These are phyloP conservation scores for Xylariaceae sp. DNA, from an alignment of 2,329 filamentous ascomycete species.

Conservation along the genomic window DNA sequence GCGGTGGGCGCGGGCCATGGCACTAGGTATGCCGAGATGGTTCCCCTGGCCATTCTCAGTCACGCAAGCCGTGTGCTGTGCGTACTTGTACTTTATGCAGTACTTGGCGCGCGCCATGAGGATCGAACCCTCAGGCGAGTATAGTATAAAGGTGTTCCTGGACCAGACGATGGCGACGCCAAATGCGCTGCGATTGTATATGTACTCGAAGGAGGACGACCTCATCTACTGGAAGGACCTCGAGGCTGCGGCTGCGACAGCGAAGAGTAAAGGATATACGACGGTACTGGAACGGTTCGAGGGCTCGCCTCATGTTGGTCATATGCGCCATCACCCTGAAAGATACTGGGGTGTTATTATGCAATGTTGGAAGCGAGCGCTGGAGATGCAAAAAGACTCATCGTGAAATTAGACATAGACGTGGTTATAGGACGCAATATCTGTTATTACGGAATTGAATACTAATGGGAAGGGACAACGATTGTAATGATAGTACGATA, in stretches of 20 bases:
- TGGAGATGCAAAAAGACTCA: slow-evolving; percentile 15
- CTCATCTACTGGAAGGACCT: slow-evolving; percentile 55
- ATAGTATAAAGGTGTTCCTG: slow-evolving; percentile 37
- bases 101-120: slow-evolving; percentile 35
- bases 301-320: slow-evolving; percentile 57
- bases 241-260: slow-evolving; percentile 48
- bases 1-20: slow-evolving; percentile 52
- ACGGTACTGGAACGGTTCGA: slow-evolving; percentile 51
- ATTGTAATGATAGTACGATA: too few species aligned
- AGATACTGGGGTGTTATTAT: slow-evolving; percentile 53
- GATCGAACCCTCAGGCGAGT: slow-evolving; percentile 38
- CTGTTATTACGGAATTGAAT: too few species aligned
- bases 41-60: slow-evolving; percentile 48
- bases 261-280: slow-evolving; percentile 45
- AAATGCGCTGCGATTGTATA: slow-evolving; percentile 46
- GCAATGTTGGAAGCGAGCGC: slow-evolving; percentile 24
- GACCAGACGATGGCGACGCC: slow-evolving; percentile 32
- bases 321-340: slow-evolving; percentile 52
- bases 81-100: slow-evolving; percentile 38
- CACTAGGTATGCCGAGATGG: slow-evolving; percentile 43
- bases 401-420: background rate
- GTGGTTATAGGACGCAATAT: too few species aligned
- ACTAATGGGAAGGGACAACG: too few species aligned
- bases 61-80: slow-evolving; percentile 44
- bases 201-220: slow-evolving; percentile 56